Conservation (phyloP, 2,329 filamentous ascomycete species). For the Monosporascus ibericus region DNA sequence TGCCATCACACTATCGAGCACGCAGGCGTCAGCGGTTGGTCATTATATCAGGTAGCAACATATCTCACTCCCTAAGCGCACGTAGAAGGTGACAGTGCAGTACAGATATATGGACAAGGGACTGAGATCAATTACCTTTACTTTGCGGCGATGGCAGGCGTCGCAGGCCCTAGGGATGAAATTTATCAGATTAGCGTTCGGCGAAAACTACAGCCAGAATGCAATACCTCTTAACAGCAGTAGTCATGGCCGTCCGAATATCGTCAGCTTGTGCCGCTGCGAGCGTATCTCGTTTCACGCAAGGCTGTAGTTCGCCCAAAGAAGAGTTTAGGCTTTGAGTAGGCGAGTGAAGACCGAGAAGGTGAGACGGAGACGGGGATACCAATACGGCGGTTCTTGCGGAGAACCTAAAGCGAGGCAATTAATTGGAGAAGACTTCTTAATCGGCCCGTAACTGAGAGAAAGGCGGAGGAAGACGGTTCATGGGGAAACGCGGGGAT, state of each 20-base stretch:
- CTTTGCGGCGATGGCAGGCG: conserved; percentile 68
- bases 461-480: conserved; percentile 24
- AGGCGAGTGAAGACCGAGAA: too few relatives aligned
- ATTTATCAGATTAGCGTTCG: neutral
- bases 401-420: conserved; percentile 19
- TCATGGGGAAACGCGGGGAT: conserved; percentile 24
- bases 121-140: conserved; percentile 36
- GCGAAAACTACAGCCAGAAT: neutral
- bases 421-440: conserved; percentile 19
- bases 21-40: neutral
- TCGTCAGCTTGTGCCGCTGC: too few relatives aligned
- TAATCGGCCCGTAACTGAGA: conserved; percentile 29
- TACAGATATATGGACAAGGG: too few relatives aligned
- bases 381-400: too few relatives aligned
- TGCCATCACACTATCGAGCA: conserved; percentile 49
- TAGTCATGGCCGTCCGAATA: conserved; percentile 22
- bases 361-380: too few relatives aligned
- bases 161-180: conserved; percentile 53
- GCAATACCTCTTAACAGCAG: conserved; percentile 30
- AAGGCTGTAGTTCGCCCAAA: too few relatives aligned
- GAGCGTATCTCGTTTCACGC: too few relatives aligned
- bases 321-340: too few relatives aligned
- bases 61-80: too few relatives aligned
- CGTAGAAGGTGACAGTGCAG: too few relatives aligned
- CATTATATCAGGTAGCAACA: too few relatives aligned